phyloP scores from a whole-genome alignment of 108 stramenopile genomes.

The Conticribra guillardii region DNA sequence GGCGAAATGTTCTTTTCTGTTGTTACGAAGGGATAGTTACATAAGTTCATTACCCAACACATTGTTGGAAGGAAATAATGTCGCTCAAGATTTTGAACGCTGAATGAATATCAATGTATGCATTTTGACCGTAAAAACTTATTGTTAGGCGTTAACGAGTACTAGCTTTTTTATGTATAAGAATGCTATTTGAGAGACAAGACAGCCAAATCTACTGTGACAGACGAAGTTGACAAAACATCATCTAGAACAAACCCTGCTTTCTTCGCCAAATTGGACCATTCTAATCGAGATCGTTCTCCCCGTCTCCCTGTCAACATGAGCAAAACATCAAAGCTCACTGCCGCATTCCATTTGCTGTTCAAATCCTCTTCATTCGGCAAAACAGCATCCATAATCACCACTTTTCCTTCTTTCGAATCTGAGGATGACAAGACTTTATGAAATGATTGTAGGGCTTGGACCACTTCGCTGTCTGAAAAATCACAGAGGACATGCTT shows the following conservation, averaged over 20 bases:
- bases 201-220: conserved; percentile 43
- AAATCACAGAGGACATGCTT: conserved; percentile 53
- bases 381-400: conserved; percentile 47
- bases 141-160: too few species aligned
- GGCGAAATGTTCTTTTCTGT: conserved; percentile 36
- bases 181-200: conserved; percentile 13
- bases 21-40: conserved; percentile 31
- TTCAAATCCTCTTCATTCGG: conserved; percentile 44
- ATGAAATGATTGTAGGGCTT: conserved; percentile 34
- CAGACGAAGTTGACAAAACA: conserved; percentile 36
- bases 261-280: conserved; percentile 37
- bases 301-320: conserved; percentile 44
- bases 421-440: conserved; percentile 17
- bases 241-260: conserved; percentile 41
- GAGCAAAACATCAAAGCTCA: conserved; percentile 45
- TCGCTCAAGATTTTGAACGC: too few species aligned
- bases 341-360: conserved; percentile 42
- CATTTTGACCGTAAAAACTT: too few species aligned
- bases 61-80: too few species aligned
- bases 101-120: too few species aligned
- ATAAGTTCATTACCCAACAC: not conserved
- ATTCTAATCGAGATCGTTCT: conserved; percentile 39
- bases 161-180: too few species aligned
- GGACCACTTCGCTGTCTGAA: conserved; percentile 45
- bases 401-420: conserved; percentile 27